Base-by-base conservation (phyloP, 108 stramenopile species). In the Chaetoceros muelleri region DNA sequence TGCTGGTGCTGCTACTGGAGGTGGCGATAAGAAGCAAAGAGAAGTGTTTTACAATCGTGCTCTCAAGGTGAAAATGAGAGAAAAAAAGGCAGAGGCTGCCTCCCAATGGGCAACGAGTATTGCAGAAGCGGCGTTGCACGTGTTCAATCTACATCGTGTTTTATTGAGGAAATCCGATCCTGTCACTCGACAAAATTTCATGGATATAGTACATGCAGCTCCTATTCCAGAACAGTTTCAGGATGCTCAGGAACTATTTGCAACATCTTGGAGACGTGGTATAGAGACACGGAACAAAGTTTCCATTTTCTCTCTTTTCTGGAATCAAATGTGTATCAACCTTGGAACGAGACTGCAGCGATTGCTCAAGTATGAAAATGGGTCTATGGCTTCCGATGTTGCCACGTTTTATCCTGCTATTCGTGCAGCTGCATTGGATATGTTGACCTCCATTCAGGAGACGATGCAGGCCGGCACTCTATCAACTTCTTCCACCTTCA, bases 81-180 rank as follows among this genome's bases (percentile, higher is more conserved):
- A 87, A 50, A 60, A 70, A 21, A 73, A 84, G 3, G 70, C 76
- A 19, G 70, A 71, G 23, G 81, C 79, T 2, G 78, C 78, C 0
- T 57, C 56, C 0, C 51, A 56, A 23, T 90, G 89, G 89, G 65
- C 76, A 3, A 53, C 61, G 20, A 72, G 67, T 0, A 65, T 90
- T 27, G 31, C 70, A n/a, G 73, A 86, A 19, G 78, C 79, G 0
- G 65, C 83, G 1, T 55, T 79, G 2, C 75, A 73, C 2, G 89
- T 84, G 13, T 84, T 78, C 72, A 78, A 81, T 60, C 75, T 90
- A 52, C 89, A 90, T 49, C 74, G 80, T 23, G 89, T 90, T 0
- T 61, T 90, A n/a, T 58, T 44, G 7, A 68, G 81, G 22, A 86
- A 86, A 55, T 70, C 80, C 8, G 89, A 90, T 71, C 84, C 89